These are phyloP conservation scores for Arthroderma sp. DNA, from an alignment of 2,329 filamentous ascomycete species.

Conservation along the genomic window DNA sequence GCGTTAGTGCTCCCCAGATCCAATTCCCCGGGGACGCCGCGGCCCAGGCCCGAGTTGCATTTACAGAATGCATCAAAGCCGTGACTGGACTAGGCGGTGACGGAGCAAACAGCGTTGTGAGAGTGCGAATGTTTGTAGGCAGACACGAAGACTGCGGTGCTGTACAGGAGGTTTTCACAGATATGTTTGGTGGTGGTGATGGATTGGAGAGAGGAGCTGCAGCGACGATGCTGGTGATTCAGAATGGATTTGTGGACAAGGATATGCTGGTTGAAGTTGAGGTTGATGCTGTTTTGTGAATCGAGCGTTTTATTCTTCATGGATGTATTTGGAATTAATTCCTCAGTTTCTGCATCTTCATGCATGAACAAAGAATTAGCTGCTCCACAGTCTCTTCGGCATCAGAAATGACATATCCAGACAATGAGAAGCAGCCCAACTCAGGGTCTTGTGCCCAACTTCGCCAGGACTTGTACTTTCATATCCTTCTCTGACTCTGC, in stretches of 20 bases:
- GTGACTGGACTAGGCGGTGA: constrained; percentile 21
- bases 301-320: no score
- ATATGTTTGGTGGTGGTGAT: constrained; percentile 11
- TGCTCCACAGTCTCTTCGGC: no score
- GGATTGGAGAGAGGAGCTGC: constrained; percentile 18
- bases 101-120: constrained; percentile 21
- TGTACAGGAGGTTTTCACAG: constrained; percentile 8
- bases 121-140: constrained; percentile 22
- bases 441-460: no score
- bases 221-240: constrained; percentile 27
- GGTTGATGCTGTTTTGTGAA: constrained; percentile 21
- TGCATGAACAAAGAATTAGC: no score
- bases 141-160: constrained; percentile 8
- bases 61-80: constrained; percentile 19
- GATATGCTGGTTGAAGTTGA: constrained; percentile 29
- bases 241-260: constrained; percentile 23
- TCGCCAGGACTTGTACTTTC: no score
- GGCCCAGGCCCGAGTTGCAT: constrained; percentile 19
- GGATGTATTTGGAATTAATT: no score
- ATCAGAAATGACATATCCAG: no score
- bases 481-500: no score
- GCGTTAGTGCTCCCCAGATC: constrained; percentile 17
- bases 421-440: no score
- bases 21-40: constrained; percentile 21
- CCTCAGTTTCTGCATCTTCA: no score